Evolutionary conservation across 2,329 filamentous ascomycete species (phyloP).

Genomic region (Diaporthe sp.): DNA sequence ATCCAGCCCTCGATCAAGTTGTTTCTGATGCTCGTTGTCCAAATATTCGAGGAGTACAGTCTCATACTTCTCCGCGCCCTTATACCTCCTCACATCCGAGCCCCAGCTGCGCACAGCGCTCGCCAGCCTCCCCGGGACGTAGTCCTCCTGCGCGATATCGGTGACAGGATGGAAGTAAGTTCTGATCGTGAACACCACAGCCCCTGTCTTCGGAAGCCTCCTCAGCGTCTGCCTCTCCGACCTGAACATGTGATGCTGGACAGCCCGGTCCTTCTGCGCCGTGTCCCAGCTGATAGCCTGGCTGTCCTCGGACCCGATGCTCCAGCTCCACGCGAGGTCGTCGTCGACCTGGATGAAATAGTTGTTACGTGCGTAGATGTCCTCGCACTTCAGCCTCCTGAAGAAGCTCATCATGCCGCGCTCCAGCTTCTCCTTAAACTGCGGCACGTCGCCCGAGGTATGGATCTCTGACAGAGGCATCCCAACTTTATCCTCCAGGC

Average conservation of each 20-base stretch:
- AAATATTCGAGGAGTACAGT: constrained; percentile 82
- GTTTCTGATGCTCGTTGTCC: constrained; percentile 80
- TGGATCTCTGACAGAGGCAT: constrained; percentile 87
- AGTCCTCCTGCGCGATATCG: constrained; percentile 77
- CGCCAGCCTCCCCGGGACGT: constrained; percentile 83
- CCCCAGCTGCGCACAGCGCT: constrained; percentile 87
- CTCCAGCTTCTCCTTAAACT: constrained; percentile 78
- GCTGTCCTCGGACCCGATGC: constrained; percentile 80
- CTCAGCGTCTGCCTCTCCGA: constrained; percentile 81
- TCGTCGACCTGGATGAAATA: constrained; percentile 93
- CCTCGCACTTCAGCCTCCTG: constrained; percentile 76
- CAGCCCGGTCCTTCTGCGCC: constrained; percentile 79
- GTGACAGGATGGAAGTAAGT: constrained; percentile 84
- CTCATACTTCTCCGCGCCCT: constrained; percentile 81
- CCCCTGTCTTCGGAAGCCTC: constrained; percentile 69
- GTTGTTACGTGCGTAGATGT: constrained; percentile 77
- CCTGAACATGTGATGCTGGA: constrained; percentile 82
- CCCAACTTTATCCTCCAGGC: constrained; percentile 82
- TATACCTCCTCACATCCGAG: constrained; percentile 81
- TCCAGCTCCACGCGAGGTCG: constrained; percentile 79
- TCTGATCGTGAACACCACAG: constrained; percentile 80
- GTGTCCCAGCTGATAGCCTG: constrained; percentile 78
- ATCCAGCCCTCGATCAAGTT: constrained; percentile 76
- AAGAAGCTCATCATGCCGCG: constrained; percentile 89
- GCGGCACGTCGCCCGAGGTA: constrained; percentile 81